Base-by-base conservation (phyloP, 1,284 basidiomycete genomes). In the Macrocystidia cucumis region DNA sequence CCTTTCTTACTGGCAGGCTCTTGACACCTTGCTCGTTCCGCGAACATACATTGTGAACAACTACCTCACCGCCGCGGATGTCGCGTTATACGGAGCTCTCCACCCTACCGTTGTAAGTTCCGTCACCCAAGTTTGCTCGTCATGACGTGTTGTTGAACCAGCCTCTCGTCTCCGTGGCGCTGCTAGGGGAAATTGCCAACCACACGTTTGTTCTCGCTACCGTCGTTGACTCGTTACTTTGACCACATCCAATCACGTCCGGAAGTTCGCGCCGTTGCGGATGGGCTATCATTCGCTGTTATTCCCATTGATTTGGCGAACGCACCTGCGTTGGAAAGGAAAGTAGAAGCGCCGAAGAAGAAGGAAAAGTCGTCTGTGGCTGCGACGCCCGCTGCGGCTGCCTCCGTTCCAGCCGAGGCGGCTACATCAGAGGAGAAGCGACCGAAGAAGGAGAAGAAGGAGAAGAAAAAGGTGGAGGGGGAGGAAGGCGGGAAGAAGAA, bases 211-310 rank as follows among this genome's bases (percentile, higher is more conserved):
- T 81, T 83, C 54, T 62, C 78, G 18, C 72, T 77, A 39, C 89
- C 92, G 4, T 74, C 88, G 17, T 60, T 97, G 31, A 86, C 87
- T 29, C 87, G 93, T 35, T 95, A 93, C 70, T 95, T 96, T 55
- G 85, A 92, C 56, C 88, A 95, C 57, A 76, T 97, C 42, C 92
- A 97, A 65, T 70, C 75, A 32, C 69, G 69, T 14, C 67, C 79
- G 3, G 54, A 67, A 24, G 72, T 92, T 19, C 67, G 72, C 21
- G 60, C 65, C 39, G 67, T 71, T 2, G 74, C 79, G 5, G 65
- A 69, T 24, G 49, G 65, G 1, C 56, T 75, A 4, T 62, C 72
- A 0, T 88, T 85, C 58, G 58, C 69, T 5, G 44, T 69, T 3
- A 68, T 95, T 26, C 40, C 63, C 1, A 78, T 96, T 44, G 82